Conservation (phyloP, 2,329 filamentous ascomycete species). For the Ambrosiella beaveri region DNA sequence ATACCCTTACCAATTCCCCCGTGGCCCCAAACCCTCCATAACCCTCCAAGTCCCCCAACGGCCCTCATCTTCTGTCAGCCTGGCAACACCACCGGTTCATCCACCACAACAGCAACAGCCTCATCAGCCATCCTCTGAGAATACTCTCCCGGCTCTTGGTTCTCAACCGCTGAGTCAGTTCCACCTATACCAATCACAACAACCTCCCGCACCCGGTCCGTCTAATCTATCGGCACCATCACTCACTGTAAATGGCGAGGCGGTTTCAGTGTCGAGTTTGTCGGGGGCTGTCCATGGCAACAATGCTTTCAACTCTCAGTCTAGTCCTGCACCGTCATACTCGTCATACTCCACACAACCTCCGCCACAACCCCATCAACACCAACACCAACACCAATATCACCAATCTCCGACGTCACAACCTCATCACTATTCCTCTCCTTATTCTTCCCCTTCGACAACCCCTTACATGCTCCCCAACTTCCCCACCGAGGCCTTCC, state of each 20-base stretch:
- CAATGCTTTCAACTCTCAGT: not conserved
- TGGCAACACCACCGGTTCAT: not conserved
- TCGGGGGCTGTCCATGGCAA: not conserved
- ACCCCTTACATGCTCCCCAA: not conserved
- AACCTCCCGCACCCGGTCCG: no score
- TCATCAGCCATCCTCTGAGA: no score
- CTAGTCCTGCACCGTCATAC: not conserved
- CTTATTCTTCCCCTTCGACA: not conserved
- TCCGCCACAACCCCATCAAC: not conserved
- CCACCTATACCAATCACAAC: no score
- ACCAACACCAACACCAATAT: not conserved
- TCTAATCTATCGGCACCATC: not conserved
- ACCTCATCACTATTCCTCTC: not conserved
- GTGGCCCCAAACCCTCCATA: not conserved
- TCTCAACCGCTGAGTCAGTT: no score
- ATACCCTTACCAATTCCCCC: not conserved
- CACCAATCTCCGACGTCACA: not conserved
- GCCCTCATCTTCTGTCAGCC: not conserved
- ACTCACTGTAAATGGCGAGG: not conserved
- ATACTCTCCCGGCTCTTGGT: no score
- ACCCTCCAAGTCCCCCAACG: not conserved
- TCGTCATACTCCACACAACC: not conserved
- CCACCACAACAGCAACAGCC: not conserved
- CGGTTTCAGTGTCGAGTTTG: not conserved
- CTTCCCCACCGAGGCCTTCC: constrained; percentile 10